These are phyloP conservation scores for Chrysoporthe austroafricana DNA, from an alignment of 2,329 filamentous ascomycete species.

Conservation along the genomic window DNA sequence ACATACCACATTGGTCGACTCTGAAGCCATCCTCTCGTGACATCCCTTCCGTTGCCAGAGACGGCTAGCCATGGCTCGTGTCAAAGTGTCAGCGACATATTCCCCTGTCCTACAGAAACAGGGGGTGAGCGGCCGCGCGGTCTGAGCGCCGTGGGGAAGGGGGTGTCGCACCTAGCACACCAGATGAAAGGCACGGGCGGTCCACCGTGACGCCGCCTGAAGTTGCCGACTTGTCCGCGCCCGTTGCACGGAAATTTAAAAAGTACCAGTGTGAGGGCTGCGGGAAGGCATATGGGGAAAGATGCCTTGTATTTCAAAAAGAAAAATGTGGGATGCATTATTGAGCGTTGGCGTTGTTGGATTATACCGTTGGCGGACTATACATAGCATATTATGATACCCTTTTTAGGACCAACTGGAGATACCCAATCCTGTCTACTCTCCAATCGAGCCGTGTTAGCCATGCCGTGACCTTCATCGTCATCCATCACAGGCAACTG, in stretches of 20 bases:
- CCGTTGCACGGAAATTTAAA: not conserved
- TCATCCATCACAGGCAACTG: not conserved
- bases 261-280: not conserved
- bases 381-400: not conserved
- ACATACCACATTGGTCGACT: not conserved
- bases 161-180: too few relatives aligned
- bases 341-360: slow-evolving; percentile 2
- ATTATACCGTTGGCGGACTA: not conserved
- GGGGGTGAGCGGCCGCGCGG: not conserved
- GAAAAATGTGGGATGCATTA: not conserved
- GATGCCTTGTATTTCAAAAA: not conserved
- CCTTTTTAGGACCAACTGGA: not conserved
- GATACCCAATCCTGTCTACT: not conserved
- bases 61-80: not conserved
- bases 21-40: not conserved
- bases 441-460: not conserved
- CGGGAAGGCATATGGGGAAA: not conserved
- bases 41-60: not conserved
- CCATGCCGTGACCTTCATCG: not conserved
- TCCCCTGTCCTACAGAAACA: not conserved
- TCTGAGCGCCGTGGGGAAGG: too few relatives aligned
- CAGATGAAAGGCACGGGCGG: too few relatives aligned
- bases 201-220: too few relatives aligned
- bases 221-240: not conserved
- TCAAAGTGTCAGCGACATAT: not conserved